phyloP scores from a whole-genome alignment of 805 yeast genomes.

The Zygoascus ofunaensis region DNA sequence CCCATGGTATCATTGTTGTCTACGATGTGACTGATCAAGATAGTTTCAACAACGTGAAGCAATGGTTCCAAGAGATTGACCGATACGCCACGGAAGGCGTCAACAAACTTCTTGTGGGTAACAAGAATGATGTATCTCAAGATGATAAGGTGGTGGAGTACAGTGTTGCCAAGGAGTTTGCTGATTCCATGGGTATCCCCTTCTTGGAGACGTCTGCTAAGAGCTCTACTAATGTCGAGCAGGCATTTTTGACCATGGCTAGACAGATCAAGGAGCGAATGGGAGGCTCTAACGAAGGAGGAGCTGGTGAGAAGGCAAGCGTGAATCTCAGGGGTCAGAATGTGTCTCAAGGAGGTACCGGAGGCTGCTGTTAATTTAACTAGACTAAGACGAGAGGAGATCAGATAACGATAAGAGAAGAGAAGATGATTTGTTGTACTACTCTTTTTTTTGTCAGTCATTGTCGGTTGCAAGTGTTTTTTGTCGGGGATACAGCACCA shows the following conservation, averaged over 20 bases:
- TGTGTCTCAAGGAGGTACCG: slow-evolving; percentile 32
- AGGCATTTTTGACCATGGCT: slow-evolving; percentile 97
- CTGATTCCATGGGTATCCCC: slow-evolving; percentile 89
- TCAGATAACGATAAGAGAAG: too few species aligned
- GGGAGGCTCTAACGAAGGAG: slow-evolving; percentile 37
- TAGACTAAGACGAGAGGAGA: too few species aligned
- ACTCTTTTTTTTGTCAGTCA: too few species aligned
- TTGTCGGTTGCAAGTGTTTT: too few species aligned
- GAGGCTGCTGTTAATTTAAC: slow-evolving; percentile 33
- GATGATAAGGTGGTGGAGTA: slow-evolving; percentile 94
- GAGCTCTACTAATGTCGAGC: slow-evolving; percentile 93
- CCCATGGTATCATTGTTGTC: slow-evolving; percentile 96
- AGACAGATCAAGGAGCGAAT: slow-evolving; percentile 95
- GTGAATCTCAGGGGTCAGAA: slow-evolving; percentile 34
- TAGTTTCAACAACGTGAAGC: slow-evolving; percentile 84
- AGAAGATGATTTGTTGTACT: neutral
- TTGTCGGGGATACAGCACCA: too few species aligned
- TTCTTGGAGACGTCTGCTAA: slow-evolving; percentile 94
- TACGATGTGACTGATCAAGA: slow-evolving; percentile 94
- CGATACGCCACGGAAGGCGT: slow-evolving; percentile 97
- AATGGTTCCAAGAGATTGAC: slow-evolving; percentile 98
- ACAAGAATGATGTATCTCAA: slow-evolving; percentile 87
- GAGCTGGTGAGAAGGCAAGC: slow-evolving; percentile 32
- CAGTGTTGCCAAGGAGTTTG: slow-evolving; percentile 94
- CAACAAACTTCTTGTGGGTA: slow-evolving; percentile 90